Base-by-base conservation (phyloP, 2,329 filamentous ascomycete species). In the Fusarium sp. region DNA sequence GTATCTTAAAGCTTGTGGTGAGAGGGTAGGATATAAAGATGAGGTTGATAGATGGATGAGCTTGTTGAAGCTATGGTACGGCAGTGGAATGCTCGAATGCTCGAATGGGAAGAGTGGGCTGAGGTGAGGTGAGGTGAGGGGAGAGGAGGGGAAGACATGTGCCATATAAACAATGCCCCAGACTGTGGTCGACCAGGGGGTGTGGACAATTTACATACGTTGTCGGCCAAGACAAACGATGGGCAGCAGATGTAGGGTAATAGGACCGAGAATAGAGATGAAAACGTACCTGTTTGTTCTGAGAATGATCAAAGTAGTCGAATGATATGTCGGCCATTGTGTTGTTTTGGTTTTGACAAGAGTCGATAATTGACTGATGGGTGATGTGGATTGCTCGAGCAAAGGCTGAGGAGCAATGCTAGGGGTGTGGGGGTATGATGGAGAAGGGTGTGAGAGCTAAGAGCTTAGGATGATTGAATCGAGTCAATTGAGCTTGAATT, bases 241-340 rank as follows among this genome's bases (percentile, higher is more conserved):
- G 30, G 50, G 52, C 17, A 53, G 49, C 45, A 44, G 49, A 28
- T 45, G 45, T 49, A 49, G 45, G 60, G 62, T 24, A 48, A 67
- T 56, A 59, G 61, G 49, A 46, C 53, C 60, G 49, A 60, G 41
- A 30, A 51, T 51, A 20, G 49, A 40, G 47, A 32, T 39, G n/a
- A 48, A 22, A 57, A 56, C 71, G 48, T 74, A 74, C 71, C 68
- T 74, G 71, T 72, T 74, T 74, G 58, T 66, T 62, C 65, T 74
- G 71, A 56, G 71, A 48, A 39, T 72, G 65, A 40, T 72, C 71
- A 74, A 71, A 74, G 59, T 74, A 74, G 56, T 74, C 71, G 68
- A 74, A 74, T 56, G 71, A 70, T 74, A 74, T 56, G 41, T 74
- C 70, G 56, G 71, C 68, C 71, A 74, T 74, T 66, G 58, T 51